phyloP scores from a whole-genome alignment of 306 rosid species.

The Castanea sativa region DNA sequence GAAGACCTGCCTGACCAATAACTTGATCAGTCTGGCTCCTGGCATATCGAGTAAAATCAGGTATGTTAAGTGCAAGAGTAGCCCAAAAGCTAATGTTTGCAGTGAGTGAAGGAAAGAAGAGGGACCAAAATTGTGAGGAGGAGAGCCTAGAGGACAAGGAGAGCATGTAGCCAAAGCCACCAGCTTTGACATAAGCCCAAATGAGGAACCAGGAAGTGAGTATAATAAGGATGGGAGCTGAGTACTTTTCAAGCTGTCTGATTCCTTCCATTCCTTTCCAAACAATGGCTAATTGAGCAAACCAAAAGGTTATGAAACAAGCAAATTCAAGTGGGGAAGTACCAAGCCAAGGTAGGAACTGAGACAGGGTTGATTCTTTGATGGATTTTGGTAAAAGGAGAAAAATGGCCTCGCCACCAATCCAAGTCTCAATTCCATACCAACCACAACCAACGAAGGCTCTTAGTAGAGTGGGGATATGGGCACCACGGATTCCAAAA shows the following conservation, averaged over 20 bases:
- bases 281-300: slow-evolving; percentile 58
- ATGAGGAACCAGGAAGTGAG: slow-evolving; percentile 54
- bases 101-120: slow-evolving; percentile 81
- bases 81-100: slow-evolving; percentile 95
- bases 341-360: slow-evolving; percentile 61
- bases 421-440: slow-evolving; percentile 97
- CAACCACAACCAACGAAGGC: slow-evolving; percentile 95
- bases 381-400: slow-evolving; percentile 61
- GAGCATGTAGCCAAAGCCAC: slow-evolving; percentile 78
- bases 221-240: slow-evolving; percentile 74
- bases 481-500: slow-evolving; percentile 85
- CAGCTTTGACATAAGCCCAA: slow-evolving; percentile 74
- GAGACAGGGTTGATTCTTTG: slow-evolving; percentile 33
- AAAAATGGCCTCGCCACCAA: slow-evolving; percentile 87
- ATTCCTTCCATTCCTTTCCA: slow-evolving; percentile 89
- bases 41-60: slow-evolving; percentile 82
- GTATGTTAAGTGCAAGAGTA: slow-evolving; percentile 78
- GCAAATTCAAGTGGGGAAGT: slow-evolving; percentile 80
- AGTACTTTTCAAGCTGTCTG: slow-evolving; percentile 66
- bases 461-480: slow-evolving; percentile 72
- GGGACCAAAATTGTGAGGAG: slow-evolving; percentile 56
- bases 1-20: slow-evolving; percentile 84
- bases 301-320: slow-evolving; percentile 67
- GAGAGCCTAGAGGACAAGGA: slow-evolving; percentile 66
- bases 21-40: slow-evolving; percentile 69